Evolutionary conservation across 768 basidiomycete species (phyloP).

Genomic region (Pulveroboletus sp.): DNA sequence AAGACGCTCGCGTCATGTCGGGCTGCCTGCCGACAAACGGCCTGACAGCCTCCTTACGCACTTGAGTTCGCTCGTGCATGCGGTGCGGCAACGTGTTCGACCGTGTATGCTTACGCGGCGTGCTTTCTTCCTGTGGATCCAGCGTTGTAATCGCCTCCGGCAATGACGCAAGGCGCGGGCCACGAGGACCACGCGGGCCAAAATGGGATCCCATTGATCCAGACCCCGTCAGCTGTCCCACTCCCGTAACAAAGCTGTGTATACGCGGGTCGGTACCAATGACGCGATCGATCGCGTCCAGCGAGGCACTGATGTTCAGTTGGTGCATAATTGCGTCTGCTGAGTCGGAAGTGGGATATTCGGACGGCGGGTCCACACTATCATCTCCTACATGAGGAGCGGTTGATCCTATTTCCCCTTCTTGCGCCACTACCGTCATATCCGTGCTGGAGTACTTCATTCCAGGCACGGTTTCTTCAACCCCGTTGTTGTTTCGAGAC

Average conservation of each 20-base stretch:
- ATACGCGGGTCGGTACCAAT: slow-evolving; percentile 22
- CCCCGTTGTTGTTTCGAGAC: slow-evolving; percentile 16
- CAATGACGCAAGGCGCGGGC: slow-evolving; percentile 15
- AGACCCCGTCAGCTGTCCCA: slow-evolving; percentile 11
- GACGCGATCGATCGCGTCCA: slow-evolving; percentile 29
- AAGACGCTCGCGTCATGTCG: slow-evolving; percentile 14
- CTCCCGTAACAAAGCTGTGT: slow-evolving; percentile 25
- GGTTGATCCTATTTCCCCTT: slow-evolving; percentile 8
- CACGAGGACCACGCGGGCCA: slow-evolving; percentile 21
- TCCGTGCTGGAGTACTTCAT: slow-evolving; percentile 30
- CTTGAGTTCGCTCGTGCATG: slow-evolving; percentile 40
- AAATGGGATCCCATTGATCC: slow-evolving; percentile 16
- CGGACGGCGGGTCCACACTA: slow-evolving; percentile 21
- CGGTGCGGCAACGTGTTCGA: slow-evolving; percentile 38
- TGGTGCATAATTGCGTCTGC: slow-evolving; percentile 19
- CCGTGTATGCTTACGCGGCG: slow-evolving; percentile 19
- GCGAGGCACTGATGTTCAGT: slow-evolving; percentile 11
- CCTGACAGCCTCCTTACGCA: slow-evolving; percentile 9
- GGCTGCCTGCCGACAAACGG: slow-evolving; percentile 27
- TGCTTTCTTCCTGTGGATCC: slow-evolving; percentile 20
- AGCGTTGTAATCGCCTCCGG: slow-evolving; percentile 9
- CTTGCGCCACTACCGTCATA: slow-evolving; percentile 27
- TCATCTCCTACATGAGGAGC: too few relatives aligned
- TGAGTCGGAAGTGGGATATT: slow-evolving; percentile 28
- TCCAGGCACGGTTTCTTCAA: slow-evolving; percentile 29